phyloP scores from a whole-genome alignment of 768 basidiomycete genomes.

The Boletus barrowsii region DNA sequence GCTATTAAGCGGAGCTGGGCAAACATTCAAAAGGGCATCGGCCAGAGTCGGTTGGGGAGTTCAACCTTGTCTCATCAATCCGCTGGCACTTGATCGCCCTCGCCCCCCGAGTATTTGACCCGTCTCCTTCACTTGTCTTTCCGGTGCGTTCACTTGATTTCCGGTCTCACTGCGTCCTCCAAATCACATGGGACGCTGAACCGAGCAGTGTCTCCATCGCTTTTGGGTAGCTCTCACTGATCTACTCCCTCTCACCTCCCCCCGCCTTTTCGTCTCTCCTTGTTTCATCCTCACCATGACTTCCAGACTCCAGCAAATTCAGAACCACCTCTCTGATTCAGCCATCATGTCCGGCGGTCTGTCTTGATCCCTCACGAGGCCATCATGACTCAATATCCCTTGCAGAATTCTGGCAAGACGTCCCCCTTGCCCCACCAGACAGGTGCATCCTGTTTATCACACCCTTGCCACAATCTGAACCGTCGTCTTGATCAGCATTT shows the following conservation, averaged over 20 bases:
- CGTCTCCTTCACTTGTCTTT: not conserved
- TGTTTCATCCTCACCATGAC: slow-evolving; percentile 39
- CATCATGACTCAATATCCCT: not conserved
- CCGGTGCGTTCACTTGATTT: slow-evolving; percentile 1
- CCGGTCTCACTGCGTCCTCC: not conserved
- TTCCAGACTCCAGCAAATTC: slow-evolving; percentile 57
- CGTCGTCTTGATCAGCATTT: slow-evolving; percentile 53
- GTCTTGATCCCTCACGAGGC: slow-evolving; percentile 18
- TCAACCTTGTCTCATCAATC: no score
- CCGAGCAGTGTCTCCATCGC: not conserved
- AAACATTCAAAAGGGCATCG: not conserved
- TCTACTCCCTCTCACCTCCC: not conserved
- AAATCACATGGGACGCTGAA: slow-evolving; percentile 20
- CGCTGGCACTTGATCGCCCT: no score
- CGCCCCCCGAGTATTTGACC: no score
- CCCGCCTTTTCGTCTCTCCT: not conserved
- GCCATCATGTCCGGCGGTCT: slow-evolving; percentile 54
- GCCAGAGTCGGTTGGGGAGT: not conserved
- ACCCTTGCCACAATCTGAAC: slow-evolving; percentile 1
- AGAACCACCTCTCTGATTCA: slow-evolving; percentile 46
- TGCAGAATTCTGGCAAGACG: slow-evolving; percentile 69
- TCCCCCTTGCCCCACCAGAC: slow-evolving; percentile 84
- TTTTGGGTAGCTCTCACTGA: not conserved
- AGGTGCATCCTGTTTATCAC: slow-evolving; percentile 44
- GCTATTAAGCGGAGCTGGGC: no score